These are phyloP conservation scores for Aegilops sharonensis DNA, from an alignment of 176 grass and related monocot genomes.

Conservation along the genomic window DNA sequence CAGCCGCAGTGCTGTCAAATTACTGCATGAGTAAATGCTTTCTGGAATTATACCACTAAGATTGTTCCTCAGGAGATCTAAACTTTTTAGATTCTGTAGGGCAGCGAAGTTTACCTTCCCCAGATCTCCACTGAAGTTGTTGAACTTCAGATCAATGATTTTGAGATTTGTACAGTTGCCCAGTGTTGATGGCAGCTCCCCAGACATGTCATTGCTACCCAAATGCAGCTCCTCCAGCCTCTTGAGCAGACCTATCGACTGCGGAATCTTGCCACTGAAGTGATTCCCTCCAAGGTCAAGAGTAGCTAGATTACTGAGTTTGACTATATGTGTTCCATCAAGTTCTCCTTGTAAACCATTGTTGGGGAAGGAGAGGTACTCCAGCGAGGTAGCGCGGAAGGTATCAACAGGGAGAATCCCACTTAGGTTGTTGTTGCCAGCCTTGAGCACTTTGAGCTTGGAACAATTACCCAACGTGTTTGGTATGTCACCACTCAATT, in stretches of 20 bases:
- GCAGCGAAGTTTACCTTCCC: not conserved
- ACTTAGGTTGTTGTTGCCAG: constrained; percentile 8
- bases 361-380: constrained; percentile 1
- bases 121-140: not conserved
- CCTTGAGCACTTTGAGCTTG: constrained; percentile 3
- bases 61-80: not conserved
- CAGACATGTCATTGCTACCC: not conserved
- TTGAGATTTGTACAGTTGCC: not conserved
- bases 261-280: not conserved
- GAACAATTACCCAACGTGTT: not conserved
- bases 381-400: not conserved
- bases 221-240: not conserved
- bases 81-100: not conserved
- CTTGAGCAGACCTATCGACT: not conserved
- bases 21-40: too few relatives aligned
- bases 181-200: not conserved
- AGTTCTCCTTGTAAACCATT: constrained; percentile 3
- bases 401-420: not conserved
- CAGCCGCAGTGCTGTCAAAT: not conserved
- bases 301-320: constrained; percentile 4
- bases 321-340: not conserved
- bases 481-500: not conserved
- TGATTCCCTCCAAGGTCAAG: constrained; percentile 8
- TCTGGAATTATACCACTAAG: not conserved
- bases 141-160: not conserved